These are phyloP conservation scores for Chaetothyriales sp. DNA, from an alignment of 2,329 filamentous ascomycete species.

Conservation along the genomic window DNA sequence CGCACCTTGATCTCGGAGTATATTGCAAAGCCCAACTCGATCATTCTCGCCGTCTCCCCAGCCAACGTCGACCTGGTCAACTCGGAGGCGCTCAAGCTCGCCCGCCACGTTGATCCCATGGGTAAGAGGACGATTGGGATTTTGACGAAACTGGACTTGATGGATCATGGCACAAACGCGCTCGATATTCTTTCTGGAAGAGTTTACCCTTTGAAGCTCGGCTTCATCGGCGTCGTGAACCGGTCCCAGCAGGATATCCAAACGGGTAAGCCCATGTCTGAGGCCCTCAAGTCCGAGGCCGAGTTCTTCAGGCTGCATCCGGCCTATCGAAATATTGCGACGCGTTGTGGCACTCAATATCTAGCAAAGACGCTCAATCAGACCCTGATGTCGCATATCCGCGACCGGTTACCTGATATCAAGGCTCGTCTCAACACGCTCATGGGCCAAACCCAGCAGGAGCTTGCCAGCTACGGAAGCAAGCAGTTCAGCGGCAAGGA, in stretches of 20 bases:
- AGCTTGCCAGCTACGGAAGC: conserved; percentile 92
- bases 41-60: conserved; percentile 88
- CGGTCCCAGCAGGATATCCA: conserved; percentile 97
- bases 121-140: conserved; percentile 92
- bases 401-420: conserved; percentile 89
- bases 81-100: conserved; percentile 91
- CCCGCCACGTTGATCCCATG: conserved; percentile 88
- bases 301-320: conserved; percentile 97
- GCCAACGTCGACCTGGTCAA: conserved; percentile 98
- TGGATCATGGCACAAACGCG: conserved; percentile 97
- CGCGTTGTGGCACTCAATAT: conserved; percentile 82
- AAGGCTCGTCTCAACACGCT: conserved; percentile 93
- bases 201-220: conserved; percentile 90
- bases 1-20: conserved; percentile 93
- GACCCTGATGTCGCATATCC: conserved; percentile 90
- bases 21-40: conserved; percentile 97
- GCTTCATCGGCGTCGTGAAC: conserved; percentile 96
- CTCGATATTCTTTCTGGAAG: conserved; percentile 94
- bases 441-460: conserved; percentile 99
- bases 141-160: conserved; percentile 88
- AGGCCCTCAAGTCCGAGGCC: conserved; percentile 73
- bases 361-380: conserved; percentile 88
- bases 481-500: conserved; percentile 96
- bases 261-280: conserved; percentile 82
- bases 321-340: conserved; percentile 91